phyloP scores from a whole-genome alignment of 2,329 filamentous ascomycete genomes.

The Alternaria arbusti region DNA sequence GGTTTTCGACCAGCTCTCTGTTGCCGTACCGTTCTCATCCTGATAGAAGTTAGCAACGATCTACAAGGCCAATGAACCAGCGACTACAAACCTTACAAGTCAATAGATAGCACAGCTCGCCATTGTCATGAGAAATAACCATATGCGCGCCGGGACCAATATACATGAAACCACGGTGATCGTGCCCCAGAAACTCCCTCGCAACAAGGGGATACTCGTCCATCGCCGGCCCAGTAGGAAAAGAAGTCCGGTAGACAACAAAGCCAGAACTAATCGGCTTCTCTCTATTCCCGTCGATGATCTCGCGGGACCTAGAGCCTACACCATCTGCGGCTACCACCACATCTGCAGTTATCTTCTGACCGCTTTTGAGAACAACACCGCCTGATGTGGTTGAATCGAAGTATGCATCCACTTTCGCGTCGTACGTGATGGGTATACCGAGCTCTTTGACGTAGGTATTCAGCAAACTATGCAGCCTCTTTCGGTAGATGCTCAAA shows the following conservation, averaged over 20 bases:
- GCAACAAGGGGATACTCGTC: conserved; percentile 8
- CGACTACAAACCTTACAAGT: not conserved
- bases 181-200: not conserved
- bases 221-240: not conserved
- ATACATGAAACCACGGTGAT: not conserved
- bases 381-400: not conserved
- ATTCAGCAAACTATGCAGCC: not conserved
- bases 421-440: conserved; percentile 1
- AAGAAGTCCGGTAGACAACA: not conserved
- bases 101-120: not conserved
- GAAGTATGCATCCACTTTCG: not conserved
- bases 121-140: not conserved
- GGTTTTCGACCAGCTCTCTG: not conserved
- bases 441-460: conserved; percentile 1
- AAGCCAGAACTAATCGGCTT: conserved; percentile 6
- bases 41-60: not conserved
- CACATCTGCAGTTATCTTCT: not conserved
- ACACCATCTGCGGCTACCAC: conserved; percentile 13
- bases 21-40: not conserved
- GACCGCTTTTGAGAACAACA: not conserved
- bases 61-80: not conserved
- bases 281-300: conserved; percentile 2
- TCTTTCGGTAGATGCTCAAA: not conserved
- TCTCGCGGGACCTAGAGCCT: conserved; percentile 7
- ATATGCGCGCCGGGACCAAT: not conserved